Evolutionary conservation across 208 protist genomes (phyloP).

Genomic region (Strigomonas galati): DNA sequence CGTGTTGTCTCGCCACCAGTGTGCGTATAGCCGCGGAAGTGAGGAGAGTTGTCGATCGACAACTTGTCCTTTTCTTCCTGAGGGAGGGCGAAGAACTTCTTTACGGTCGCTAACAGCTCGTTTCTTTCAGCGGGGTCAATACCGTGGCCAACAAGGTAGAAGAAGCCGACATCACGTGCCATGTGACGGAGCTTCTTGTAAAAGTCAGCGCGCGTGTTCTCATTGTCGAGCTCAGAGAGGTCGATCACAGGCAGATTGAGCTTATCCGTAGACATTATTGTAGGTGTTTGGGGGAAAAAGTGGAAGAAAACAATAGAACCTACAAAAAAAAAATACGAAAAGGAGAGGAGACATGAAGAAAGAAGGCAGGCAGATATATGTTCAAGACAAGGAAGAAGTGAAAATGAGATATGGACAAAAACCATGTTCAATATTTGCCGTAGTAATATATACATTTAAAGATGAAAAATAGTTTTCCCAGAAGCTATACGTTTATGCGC

Average conservation of each 20-base stretch:
- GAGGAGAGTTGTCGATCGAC: conserved; percentile 15
- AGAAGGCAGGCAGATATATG: no score
- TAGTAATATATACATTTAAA: no score
- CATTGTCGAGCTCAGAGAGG: conserved; percentile 17
- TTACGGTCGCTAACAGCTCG: conserved; percentile 6
- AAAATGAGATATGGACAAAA: no score
- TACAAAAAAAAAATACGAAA: no score
- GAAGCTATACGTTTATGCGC: no score
- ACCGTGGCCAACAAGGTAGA: conserved; percentile 20
- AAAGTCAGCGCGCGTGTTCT: conserved; percentile 12
- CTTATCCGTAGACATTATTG: not conserved
- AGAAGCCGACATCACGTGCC: conserved; percentile 20
- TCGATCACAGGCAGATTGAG: conserved; percentile 17
- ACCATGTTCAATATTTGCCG: no score
- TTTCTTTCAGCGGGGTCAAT: conserved; percentile 14
- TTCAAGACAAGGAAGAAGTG: no score
- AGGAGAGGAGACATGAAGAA: no score
- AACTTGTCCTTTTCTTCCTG: conserved; percentile 21
- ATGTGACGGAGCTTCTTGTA: conserved; percentile 18
- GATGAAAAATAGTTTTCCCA: no score
- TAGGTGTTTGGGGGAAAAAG: no score
- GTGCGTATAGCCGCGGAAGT: conserved; percentile 22
- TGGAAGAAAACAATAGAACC: no score
- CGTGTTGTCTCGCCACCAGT: conserved; percentile 11
- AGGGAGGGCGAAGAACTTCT: conserved; percentile 18